Percentiles rank a stretch among this genome's conserved stretches.
Conservation (phyloP, 495 filamentous ascomycete species). For the Penicillium macrosclerotiorum region DNA sequence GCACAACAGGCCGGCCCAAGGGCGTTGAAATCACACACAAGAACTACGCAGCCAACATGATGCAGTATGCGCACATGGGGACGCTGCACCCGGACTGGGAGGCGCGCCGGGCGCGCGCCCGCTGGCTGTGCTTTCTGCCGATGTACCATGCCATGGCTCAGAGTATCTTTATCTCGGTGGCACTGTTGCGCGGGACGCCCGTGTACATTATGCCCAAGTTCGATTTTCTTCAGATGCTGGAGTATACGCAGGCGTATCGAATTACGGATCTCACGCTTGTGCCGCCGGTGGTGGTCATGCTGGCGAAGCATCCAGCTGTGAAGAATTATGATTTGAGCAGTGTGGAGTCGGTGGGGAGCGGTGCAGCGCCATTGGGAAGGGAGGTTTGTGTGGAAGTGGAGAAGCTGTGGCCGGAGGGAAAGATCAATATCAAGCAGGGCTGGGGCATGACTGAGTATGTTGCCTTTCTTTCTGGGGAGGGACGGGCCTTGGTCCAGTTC, state of each 20-base stretch:
- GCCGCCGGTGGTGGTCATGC: constrained; percentile 69
- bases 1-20: constrained; percentile 82
- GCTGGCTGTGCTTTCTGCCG: constrained; percentile 63
- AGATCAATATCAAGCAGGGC: constrained; percentile 67
- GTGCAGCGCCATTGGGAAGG: constrained; percentile 63
- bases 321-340: constrained; percentile 66
- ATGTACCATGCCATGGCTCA: constrained; percentile 70
- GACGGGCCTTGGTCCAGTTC: too few species aligned
- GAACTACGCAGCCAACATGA: constrained; percentile 68
- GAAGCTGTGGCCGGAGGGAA: constrained; percentile 54
- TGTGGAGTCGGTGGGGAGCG: constrained; percentile 55
- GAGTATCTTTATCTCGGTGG: constrained; percentile 45
- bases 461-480: neutral
- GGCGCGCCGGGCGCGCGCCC: constrained; percentile 24
- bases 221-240: constrained; percentile 68
- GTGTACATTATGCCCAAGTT: constrained; percentile 75
- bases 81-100: constrained; percentile 48
- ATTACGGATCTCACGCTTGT: constrained; percentile 62
- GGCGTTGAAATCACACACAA: constrained; percentile 77
- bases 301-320: constrained; percentile 68
- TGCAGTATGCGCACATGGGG: constrained; percentile 52
- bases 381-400: constrained; percentile 61
- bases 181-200: constrained; percentile 38
- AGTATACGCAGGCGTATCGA: constrained; percentile 62
- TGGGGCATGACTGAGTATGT: constrained; percentile 82